Evolutionary conservation across 257 asterid genomes (phyloP).

Genomic region (Fraxinus cuspidata): DNA sequence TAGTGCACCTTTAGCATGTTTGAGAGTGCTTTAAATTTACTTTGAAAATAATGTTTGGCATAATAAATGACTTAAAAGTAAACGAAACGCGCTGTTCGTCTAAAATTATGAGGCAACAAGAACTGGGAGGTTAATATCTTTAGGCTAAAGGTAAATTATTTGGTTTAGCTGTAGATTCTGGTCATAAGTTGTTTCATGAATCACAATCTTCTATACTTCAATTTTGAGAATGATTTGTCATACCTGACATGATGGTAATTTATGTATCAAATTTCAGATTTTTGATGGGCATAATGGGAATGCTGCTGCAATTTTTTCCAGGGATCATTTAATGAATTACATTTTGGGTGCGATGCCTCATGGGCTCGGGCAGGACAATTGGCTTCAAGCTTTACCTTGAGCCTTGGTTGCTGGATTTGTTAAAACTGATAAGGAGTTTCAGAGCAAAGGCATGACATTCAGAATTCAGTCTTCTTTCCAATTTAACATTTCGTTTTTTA

Average conservation of each 20-base stretch:
- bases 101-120: background rate
- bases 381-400: conserved; percentile 85
- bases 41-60: background rate
- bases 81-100: background rate
- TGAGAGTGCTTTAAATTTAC: background rate
- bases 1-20: background rate
- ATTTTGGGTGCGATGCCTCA: conserved; percentile 66
- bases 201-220: background rate
- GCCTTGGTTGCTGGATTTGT: conserved; percentile 92
- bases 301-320: conserved; percentile 71
- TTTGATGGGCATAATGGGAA: conserved; percentile 89
- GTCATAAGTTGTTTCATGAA: background rate
- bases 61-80: background rate
- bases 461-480: background rate
- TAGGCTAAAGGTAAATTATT: background rate
- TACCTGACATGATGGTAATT: background rate
- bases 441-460: conserved; percentile 59
- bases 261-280: conserved; percentile 38
- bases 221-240: background rate
- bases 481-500: background rate
- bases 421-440: conserved; percentile 85
- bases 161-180: background rate
- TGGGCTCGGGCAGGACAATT: conserved; percentile 72
- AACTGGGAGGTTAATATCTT: background rate
- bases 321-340: conserved; percentile 58